These are phyloP conservation scores for Colletotrichum shisoi DNA, from an alignment of 2,329 filamentous ascomycete genomes.

Conservation along the genomic window DNA sequence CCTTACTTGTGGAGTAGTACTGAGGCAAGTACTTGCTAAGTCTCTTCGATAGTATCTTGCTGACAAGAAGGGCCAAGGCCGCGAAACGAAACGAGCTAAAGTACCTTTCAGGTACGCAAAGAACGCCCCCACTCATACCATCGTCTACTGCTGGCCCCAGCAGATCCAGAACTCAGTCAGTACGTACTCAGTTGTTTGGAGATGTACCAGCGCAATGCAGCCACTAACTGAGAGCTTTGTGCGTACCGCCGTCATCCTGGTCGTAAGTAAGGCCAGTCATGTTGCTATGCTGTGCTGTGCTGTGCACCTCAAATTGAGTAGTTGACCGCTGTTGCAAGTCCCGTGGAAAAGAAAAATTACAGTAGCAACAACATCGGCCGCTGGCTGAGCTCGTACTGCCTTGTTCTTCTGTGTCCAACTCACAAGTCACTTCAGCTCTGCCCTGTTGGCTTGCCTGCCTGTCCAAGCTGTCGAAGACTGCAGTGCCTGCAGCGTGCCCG, in stretches of 20 bases:
- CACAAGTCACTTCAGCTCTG: too few species aligned
- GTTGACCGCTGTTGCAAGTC: too few species aligned
- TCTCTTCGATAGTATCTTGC: slow-evolving; percentile 16
- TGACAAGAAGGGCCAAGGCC: slow-evolving; percentile 9
- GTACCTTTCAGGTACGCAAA: slow-evolving; percentile 20
- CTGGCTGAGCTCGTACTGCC: too few species aligned
- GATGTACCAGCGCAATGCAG: not conserved
- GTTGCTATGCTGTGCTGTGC: slow-evolving; percentile 13
- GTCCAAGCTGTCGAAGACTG: too few species aligned
- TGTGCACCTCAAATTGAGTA: too few species aligned
- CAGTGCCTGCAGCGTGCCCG: too few species aligned
- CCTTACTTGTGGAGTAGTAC: not conserved
- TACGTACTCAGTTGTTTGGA: not conserved
- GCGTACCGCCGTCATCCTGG: slow-evolving; percentile 1
- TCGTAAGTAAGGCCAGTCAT: slow-evolving; percentile 8
- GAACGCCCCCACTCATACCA: not conserved
- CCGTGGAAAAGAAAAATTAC: too few species aligned
- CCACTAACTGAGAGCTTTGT: not conserved
- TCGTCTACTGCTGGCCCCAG: not conserved
- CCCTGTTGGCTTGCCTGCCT: too few species aligned
- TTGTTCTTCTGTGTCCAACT: too few species aligned
- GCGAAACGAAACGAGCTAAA: slow-evolving; percentile 8
- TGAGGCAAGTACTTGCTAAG: slow-evolving; percentile 28
- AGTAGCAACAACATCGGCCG: too few species aligned
- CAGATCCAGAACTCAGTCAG: not conserved